Conservation (phyloP, 306 rosid genomes). For the Vigna trinervia region DNA sequence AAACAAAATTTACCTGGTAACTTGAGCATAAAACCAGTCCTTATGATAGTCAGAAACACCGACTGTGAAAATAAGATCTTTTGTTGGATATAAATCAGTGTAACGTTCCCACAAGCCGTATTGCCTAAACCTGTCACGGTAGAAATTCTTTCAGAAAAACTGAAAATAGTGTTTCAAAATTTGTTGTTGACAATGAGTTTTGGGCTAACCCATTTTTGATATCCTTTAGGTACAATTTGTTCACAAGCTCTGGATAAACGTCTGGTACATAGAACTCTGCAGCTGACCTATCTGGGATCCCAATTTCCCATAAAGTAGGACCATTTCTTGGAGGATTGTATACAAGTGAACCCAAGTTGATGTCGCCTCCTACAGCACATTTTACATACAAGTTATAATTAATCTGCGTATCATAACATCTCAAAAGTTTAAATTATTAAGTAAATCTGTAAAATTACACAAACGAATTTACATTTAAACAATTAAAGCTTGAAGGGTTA, state of each 20-base stretch:
- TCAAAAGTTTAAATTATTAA: not conserved
- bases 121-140: constrained; percentile 61
- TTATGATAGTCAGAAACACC: constrained; percentile 38
- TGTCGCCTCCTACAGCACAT: constrained; percentile 51
- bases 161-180: not conserved
- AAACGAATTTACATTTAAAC: not conserved
- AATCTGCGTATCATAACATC: not conserved
- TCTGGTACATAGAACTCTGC: constrained; percentile 72
- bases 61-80: constrained; percentile 60
- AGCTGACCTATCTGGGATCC: constrained; percentile 83
- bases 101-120: constrained; percentile 79
- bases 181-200: not conserved
- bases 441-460: not conserved
- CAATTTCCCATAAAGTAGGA: constrained; percentile 88
- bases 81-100: constrained; percentile 51
- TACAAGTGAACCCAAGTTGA: constrained; percentile 46
- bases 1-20: constrained; percentile 44
- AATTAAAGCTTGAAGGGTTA: not conserved
- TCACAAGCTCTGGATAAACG: constrained; percentile 57
- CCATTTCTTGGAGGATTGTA: constrained; percentile 85
- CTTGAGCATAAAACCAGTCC: constrained; percentile 78
- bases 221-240: constrained; percentile 42
- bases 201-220: constrained; percentile 47
- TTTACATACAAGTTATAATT: not conserved
- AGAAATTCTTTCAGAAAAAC: constrained; percentile 8